Percentiles rank a stretch among this genome's conserved stretches.
phyloP scores from a whole-genome alignment of 2,329 filamentous ascomycete genomes.

The Xylariales sp. region DNA sequence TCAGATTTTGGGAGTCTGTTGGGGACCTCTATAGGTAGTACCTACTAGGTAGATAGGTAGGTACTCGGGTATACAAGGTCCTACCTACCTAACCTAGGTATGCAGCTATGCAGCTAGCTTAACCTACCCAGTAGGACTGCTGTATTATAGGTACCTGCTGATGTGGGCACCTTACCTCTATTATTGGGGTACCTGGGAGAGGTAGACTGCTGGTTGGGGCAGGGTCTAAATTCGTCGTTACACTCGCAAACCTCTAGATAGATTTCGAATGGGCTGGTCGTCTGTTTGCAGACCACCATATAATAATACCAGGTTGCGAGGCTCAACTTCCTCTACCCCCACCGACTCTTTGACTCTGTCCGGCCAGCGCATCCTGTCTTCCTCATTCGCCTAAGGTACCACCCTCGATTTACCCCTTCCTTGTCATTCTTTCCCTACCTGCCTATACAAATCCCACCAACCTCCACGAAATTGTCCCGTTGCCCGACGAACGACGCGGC shows the following conservation, averaged over 20 bases:
- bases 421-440: constrained; percentile 22
- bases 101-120: too few species aligned
- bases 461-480: not conserved
- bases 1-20: not conserved
- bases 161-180: too few species aligned
- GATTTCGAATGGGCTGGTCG: not conserved
- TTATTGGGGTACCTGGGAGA: too few species aligned
- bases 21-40: too few species aligned
- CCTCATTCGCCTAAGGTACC: not conserved
- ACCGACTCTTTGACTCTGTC: constrained; percentile 18
- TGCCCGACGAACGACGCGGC: not conserved
- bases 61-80: too few species aligned
- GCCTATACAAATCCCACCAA: not conserved
- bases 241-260: not conserved
- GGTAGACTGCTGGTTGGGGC: not conserved
- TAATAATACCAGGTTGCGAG: constrained; percentile 17
- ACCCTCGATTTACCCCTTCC: constrained; percentile 4
- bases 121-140: too few species aligned
- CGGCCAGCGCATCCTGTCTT: constrained; percentile 11
- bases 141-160: too few species aligned
- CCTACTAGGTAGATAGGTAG: too few species aligned
- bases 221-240: constrained; percentile 5
- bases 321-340: constrained; percentile 30
- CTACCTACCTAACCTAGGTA: too few species aligned
- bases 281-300: not conserved